Base-by-base conservation (phyloP, 176 grass and related monocot species). In the Phoenix dactylifera region DNA sequence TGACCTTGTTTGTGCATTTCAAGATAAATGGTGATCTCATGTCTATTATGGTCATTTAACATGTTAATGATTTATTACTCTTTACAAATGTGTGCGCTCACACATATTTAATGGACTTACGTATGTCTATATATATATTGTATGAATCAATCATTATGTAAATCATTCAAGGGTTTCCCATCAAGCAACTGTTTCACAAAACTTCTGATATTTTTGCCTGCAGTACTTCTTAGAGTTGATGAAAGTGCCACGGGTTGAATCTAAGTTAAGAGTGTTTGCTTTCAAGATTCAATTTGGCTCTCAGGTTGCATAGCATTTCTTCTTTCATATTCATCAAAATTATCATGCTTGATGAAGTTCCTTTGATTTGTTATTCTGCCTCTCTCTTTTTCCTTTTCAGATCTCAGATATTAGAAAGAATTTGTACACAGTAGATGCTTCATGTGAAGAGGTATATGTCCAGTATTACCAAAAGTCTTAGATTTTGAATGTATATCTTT, bases 151-250 rank as follows among this genome's bases (percentile, higher is more conserved):
- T 44, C 10, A 14, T 1, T 3, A 44, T 10, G 7, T 44, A 44
- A 44, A 44, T 44, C 6, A 44, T 12, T 44, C 35, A 44, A 44
- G 2, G 35, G 7, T 44, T 44, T 12, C 10, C 10, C 35, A 2
- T 44, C 10, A 12, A 44, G 35, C 35, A 44, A 3, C 35, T 12
- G 1, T 44, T 12, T 14, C 35, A 44, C 1, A 12, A 44, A 44
- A 44, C 18, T 63, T 56, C 57, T 51, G 59, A 5, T 55, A 28
- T 4, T 72, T 55, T 66, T 71, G 26, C 22, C 25, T 85, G 71
- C 92, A 96, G 92, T 96, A 79, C 65, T 96, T 96, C 67, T 66
- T 96, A 77, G 86, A 90, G 73, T 77, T 96, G 74, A 90, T 96
- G 92, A 96, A 85, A 89, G 86, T 96, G 74, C 91, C 91, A 64